Base-by-base conservation (phyloP, 2,329 filamentous ascomycete genomes). In the Boeremia exigua region DNA sequence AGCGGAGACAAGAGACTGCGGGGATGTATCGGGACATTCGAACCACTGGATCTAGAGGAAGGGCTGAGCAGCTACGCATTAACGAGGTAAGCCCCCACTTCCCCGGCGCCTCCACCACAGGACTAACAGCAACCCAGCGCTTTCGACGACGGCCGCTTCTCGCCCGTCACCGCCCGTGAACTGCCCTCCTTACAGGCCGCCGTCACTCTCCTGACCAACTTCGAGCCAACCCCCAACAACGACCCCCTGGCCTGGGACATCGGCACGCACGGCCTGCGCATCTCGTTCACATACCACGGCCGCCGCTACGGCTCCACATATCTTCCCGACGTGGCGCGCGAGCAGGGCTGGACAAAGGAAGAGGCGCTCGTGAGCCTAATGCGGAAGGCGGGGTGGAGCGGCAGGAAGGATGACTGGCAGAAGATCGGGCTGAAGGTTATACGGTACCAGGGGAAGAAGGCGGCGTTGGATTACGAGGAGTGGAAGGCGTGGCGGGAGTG, bases 21-120 rank as follows among this genome's bases (percentile, higher is more conserved):
- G 56, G 95, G 95, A 56, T 99, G 95, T 81, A 98, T 99, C 72
- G 95, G 95, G 65, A 99, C 94, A 2, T 99, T 98, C 70, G 90
- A 93, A 69, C 75, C 87, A 2, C 86, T 91, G 68, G 85, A 89
- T 45, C 84, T 99, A 11, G 82, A 86, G 28, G 77, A 84, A 1
- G 93, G 92, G 4, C 80, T 99, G 38, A 81, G 86, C 48, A 87
- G 86, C 58, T 98, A 97, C 77, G 90, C 93, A 42, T 78, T 96
- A 63, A 95, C 89, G 47, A 92, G 93, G 74, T 88, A 78, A 6
- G 38, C 32, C 4, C 27, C 2, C 2, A 29, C 39, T 3, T n/a
- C 6, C n/a, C 39, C 9, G 9, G 6, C 7, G 9, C 8, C n/a
- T 12, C 33, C 6, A 19, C 14, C 33, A 17, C 40, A 36, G n/a